Conservation (phyloP, 306 rosid genomes). For the Pachyrhizus erosus region DNA sequence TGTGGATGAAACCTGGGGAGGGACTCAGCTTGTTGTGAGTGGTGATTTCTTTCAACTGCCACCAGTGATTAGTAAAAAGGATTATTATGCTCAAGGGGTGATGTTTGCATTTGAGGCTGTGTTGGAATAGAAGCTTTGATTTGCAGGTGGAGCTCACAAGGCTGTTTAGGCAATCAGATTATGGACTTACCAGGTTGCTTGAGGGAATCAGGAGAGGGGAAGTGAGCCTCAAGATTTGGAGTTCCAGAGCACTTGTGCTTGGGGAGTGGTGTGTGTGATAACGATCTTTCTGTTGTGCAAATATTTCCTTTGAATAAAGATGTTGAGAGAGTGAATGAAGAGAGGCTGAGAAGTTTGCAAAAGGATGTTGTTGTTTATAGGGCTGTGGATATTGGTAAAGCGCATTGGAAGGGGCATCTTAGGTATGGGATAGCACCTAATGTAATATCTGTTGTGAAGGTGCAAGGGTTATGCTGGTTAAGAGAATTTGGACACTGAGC, state of each 20-base stretch:
- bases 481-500: conserved; percentile 40
- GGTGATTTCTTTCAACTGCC: conserved; percentile 71
- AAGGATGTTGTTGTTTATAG: conserved; percentile 34
- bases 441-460: conserved; percentile 40
- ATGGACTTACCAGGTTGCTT: conserved; percentile 45
- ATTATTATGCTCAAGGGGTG: neutral
- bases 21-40: conserved; percentile 49
- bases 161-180: conserved; percentile 56
- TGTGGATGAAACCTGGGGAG: conserved; percentile 48
- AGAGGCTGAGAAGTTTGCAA: conserved; percentile 45
- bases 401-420: conserved; percentile 40
- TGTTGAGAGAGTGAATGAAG: conserved; percentile 51
- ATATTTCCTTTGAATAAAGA: conserved; percentile 54
- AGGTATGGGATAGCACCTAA: conserved; percentile 40
- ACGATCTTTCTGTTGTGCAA: conserved; percentile 45
- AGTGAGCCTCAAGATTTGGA: conserved; percentile 37
- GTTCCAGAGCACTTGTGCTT: conserved; percentile 39
- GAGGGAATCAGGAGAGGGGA: conserved; percentile 56
- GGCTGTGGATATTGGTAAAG: conserved; percentile 47
- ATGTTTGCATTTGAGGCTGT: conserved; percentile 58
- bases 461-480: conserved; percentile 62
- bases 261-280: neutral
- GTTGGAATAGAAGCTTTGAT: conserved; percentile 56
- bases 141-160: conserved; percentile 46
- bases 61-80: conserved; percentile 17